phyloP scores from a whole-genome alignment of 2,329 filamentous ascomycete species.

The Westerdykella sp. region DNA sequence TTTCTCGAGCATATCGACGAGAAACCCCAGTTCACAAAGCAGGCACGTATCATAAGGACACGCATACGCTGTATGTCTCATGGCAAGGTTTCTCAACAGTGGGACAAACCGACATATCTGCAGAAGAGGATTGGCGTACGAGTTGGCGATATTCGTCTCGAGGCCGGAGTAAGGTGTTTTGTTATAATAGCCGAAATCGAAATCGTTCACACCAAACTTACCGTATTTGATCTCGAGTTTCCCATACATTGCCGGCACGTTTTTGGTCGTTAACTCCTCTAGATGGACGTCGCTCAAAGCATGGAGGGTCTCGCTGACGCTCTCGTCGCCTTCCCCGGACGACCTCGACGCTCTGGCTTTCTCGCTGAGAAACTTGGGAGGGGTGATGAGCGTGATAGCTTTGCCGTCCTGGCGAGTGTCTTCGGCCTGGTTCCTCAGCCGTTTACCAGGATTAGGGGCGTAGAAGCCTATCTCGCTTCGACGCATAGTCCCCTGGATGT shows the following conservation, averaged over 20 bases:
- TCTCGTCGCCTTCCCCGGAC: conserved; percentile 21
- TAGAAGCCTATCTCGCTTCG: conserved; percentile 70
- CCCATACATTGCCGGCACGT: conserved; percentile 82
- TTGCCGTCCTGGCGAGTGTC: conserved; percentile 60
- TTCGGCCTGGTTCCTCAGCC: conserved; percentile 75
- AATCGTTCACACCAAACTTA: conserved; percentile 98
- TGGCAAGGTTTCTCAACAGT: conserved; percentile 75
- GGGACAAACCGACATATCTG: conserved; percentile 91
- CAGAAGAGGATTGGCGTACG: conserved; percentile 86
- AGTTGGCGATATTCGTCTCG: conserved; percentile 94
- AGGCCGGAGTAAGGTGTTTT: conserved; percentile 85
- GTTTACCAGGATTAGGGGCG: conserved; percentile 67
- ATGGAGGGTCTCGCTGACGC: conserved; percentile 52
- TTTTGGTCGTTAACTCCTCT: conserved; percentile 65
- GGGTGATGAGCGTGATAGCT: conserved; percentile 58
- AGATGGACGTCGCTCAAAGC: conserved; percentile 63
- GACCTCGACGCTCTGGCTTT: conserved; percentile 64
- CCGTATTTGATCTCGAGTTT: conserved; percentile 98
- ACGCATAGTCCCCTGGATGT: conserved; percentile 63
- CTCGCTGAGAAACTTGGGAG: conserved; percentile 92
- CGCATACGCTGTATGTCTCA: conserved; percentile 80
- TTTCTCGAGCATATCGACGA: conserved; percentile 98
- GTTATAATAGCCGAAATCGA: conserved; percentile 96
- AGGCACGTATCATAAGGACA: conserved; percentile 80
- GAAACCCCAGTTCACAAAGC: conserved; percentile 86